Percentiles rank a stretch among this genome's conserved stretches.
Evolutionary conservation across 1,284 basidiomycete genomes (phyloP).

Genomic region (Waitea zeae): DNA sequence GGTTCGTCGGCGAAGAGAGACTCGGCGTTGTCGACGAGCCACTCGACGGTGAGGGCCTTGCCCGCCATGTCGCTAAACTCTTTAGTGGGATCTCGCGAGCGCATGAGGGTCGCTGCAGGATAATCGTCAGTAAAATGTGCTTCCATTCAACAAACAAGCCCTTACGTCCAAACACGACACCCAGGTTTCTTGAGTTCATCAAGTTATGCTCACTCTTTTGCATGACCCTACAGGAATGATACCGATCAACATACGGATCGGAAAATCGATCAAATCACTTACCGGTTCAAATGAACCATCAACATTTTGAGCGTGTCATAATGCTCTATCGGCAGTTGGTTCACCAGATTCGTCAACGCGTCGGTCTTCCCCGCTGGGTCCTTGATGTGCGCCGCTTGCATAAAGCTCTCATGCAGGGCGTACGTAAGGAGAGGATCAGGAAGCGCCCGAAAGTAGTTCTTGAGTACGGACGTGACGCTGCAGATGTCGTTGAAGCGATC

Average conservation of each 20-base stretch:
- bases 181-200: constrained; percentile 92
- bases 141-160: constrained; percentile 10
- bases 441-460: constrained; percentile 88
- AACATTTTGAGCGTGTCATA: constrained; percentile 73
- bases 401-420: constrained; percentile 83
- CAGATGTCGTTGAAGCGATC: constrained; percentile 96
- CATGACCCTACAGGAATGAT: constrained; percentile 35
- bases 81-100: constrained; percentile 69
- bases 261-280: constrained; percentile 11
- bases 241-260: constrained; percentile 2
- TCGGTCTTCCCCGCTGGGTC: constrained; percentile 46
- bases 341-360: constrained; percentile 53
- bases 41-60: constrained; percentile 83
- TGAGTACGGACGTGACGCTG: constrained; percentile 91
- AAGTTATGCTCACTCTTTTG: constrained; percentile 61
- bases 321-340: constrained; percentile 72
- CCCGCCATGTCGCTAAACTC: constrained; percentile 97
- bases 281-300: constrained; percentile 81
- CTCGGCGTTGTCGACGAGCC: constrained; percentile 83
- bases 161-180: constrained; percentile 99
- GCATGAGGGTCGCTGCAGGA: constrained; percentile 78
- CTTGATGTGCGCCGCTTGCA: constrained; percentile 53
- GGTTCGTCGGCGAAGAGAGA: constrained; percentile 26
- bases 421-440: constrained; percentile 86
- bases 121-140: constrained; percentile 6